Evolutionary conservation across 2,329 filamentous ascomycete species (phyloP), one percentile per base, ranked within the genome.

Genomic region (Alternaria gaisen): DNA sequence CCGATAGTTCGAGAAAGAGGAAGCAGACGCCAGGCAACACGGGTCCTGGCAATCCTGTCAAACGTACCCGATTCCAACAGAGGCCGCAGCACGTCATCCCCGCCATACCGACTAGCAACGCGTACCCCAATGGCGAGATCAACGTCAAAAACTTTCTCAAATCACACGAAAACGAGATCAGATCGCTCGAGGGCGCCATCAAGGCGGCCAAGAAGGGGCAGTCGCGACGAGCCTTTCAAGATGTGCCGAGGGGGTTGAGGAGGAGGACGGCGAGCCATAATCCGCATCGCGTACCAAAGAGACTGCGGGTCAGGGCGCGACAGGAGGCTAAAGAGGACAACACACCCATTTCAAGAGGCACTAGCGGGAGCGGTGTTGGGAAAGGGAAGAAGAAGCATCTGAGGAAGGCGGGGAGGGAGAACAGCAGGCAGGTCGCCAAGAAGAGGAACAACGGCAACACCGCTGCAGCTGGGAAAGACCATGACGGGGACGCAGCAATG

Each of bases 191-290:
- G 75, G 85, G 90, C 72, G 92, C 91, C 61, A 95, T 98, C 86
- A 85, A 86, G 56, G 88, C 87, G 36, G 90, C 92, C 47, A 94
- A 91, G 77, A 83, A 83, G 65, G 83, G 80, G 1, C 72, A 88
- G 61, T 83, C 86, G 43, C 89, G 87, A 58, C 86, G 94, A 53
- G 94, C 94, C 14, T 98, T 98, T 73, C 95, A 99, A 78, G 88
- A 92, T 69, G 91, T 99, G 5, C 95, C 95, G 1, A 87, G 93
- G 68, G 89, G 90, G 51, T 82, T 99, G 85, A 85, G 95, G 67
- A 85, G 95, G 66, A 86, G 95, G 70, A 97, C 94, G 0, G 95
- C 94, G 20, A 97, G 93, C 77, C 95, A 99, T 80, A 97, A 99
- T 85, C 91, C 91, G 36, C 97, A 94, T 80, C 87, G 91, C 64